Evolutionary conservation across 1,284 basidiomycete species (phyloP).

Genomic region (Rhodofomes roseus): DNA sequence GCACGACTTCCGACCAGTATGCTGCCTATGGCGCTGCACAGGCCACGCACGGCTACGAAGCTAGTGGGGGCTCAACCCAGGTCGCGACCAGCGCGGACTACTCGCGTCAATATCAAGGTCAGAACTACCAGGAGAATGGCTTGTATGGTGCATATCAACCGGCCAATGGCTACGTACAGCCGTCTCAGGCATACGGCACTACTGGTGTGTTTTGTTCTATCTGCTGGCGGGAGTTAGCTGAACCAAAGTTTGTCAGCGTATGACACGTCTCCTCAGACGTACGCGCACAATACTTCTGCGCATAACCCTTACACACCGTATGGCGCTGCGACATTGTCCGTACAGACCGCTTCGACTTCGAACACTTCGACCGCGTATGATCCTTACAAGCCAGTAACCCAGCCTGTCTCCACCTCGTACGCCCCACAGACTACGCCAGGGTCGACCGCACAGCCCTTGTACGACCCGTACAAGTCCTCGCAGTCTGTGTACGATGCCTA

Average conservation of each 20-base stretch:
- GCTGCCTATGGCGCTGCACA: constrained; percentile 25
- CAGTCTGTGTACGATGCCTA: constrained; percentile 1
- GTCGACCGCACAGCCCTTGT: constrained; percentile 8
- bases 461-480: constrained; percentile 22
- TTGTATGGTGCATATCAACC: constrained; percentile 15
- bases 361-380: constrained; percentile 14
- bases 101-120: constrained; percentile 3
- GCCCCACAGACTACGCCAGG: not conserved
- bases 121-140: constrained; percentile 9
- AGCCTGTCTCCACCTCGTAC: constrained; percentile 6
- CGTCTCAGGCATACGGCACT: constrained; percentile 7
- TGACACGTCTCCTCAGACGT: constrained; percentile 13
- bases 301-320: constrained; percentile 17
- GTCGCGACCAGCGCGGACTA: constrained; percentile 18
- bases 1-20: constrained; percentile 22
- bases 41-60: not conserved
- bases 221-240: not conserved
- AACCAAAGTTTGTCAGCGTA: constrained; percentile 9
- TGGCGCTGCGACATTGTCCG: constrained; percentile 1
- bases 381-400: constrained; percentile 14
- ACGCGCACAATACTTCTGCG: constrained; percentile 3
- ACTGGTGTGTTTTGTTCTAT: constrained; percentile 12
- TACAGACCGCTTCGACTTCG: constrained; percentile 5
- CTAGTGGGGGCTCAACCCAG: constrained; percentile 6
- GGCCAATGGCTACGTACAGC: constrained; percentile 10